phyloP scores from a whole-genome alignment of 1,284 basidiomycete species.

The Cryptococcus sp. region DNA sequence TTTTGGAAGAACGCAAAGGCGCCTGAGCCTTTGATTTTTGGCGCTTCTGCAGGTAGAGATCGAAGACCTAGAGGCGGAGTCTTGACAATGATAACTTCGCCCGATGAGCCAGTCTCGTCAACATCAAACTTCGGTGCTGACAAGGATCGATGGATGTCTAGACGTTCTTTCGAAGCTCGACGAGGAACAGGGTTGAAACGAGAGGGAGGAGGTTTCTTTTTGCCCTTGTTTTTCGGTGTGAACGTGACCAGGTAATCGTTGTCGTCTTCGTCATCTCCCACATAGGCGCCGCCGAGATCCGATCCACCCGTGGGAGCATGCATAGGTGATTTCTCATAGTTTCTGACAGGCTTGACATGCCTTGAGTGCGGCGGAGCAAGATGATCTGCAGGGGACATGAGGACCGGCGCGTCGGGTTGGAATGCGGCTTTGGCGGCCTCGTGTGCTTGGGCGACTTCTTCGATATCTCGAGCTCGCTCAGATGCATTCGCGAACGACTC shows the following conservation, averaged over 20 bases:
- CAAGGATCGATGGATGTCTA: constrained; percentile 38
- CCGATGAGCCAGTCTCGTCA: constrained; percentile 43
- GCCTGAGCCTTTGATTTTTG: constrained; percentile 29
- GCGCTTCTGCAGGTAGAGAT: constrained; percentile 15
- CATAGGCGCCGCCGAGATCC: constrained; percentile 42
- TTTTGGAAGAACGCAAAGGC: constrained; percentile 45
- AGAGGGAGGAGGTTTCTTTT: constrained; percentile 54
- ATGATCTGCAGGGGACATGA: constrained; percentile 25
- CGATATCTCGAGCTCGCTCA: constrained; percentile 38
- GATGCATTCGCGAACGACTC: constrained; percentile 64
- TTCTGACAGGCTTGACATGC: constrained; percentile 45
- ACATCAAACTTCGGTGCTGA: constrained; percentile 42
- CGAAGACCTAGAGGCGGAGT: constrained; percentile 28
- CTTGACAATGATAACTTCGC: constrained; percentile 33
- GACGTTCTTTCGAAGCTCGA: constrained; percentile 41
- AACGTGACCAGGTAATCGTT: constrained; percentile 61
- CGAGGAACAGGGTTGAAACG: constrained; percentile 43
- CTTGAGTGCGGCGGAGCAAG: constrained; percentile 29
- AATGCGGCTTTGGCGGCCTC: constrained; percentile 23
- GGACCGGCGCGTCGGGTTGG: constrained; percentile 14
- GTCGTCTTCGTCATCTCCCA: constrained; percentile 34
- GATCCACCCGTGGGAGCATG: constrained; percentile 40
- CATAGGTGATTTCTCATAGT: constrained; percentile 38
- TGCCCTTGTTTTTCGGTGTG: constrained; percentile 58
- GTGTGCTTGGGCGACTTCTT: constrained; percentile 31